Percentiles rank a stretch among this genome's conserved stretches.
phyloP scores from a whole-genome alignment of 352 stramenopile species.

The Halophytophthora batemanensis region DNA sequence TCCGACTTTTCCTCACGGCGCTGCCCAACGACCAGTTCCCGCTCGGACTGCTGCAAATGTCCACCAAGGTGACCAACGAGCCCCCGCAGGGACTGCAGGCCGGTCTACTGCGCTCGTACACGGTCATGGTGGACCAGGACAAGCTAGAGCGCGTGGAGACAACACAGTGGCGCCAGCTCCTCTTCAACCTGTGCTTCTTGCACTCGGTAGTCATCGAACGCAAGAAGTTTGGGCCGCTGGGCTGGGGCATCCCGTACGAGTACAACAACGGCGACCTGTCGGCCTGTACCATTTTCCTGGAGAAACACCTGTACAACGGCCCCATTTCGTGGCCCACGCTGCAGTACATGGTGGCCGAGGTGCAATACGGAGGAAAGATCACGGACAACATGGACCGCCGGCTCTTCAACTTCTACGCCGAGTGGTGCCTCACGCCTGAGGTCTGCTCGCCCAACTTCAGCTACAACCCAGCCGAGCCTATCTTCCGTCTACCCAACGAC shows the following conservation, averaged over 20 bases:
- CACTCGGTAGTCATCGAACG: conserved; percentile 98
- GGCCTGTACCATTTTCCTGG: conserved; percentile 97
- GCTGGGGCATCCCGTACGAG: conserved; percentile 98
- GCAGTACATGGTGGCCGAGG: conserved; percentile 98
- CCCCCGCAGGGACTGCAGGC: conserved; percentile 94
- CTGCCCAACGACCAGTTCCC: conserved; percentile 96
- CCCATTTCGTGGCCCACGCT: conserved; percentile 98
- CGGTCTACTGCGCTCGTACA: conserved; percentile 95
- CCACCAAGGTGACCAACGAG: conserved; percentile 98
- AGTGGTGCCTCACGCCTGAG: conserved; percentile 94
- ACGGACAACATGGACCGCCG: conserved; percentile 98
- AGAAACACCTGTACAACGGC: conserved; percentile 98
- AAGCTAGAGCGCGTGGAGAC: conserved; percentile 96
- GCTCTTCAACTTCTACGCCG: conserved; percentile 97
- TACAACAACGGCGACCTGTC: conserved; percentile 98
- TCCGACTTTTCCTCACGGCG: conserved; percentile 97
- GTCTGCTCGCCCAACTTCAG: conserved; percentile 85
- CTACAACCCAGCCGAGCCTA: conserved; percentile 93
- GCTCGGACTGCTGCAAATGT: conserved; percentile 97
- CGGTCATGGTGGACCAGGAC: conserved; percentile 99
- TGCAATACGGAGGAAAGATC: conserved; percentile 99
- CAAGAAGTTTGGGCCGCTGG: conserved; percentile 97
- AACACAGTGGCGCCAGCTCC: conserved; percentile 94
- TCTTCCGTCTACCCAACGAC: conserved; percentile 96
- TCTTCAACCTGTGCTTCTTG: conserved; percentile 98